Evolutionary conservation across 345 rosid species (phyloP).

Genomic region (Schrenkiella parvula): DNA sequence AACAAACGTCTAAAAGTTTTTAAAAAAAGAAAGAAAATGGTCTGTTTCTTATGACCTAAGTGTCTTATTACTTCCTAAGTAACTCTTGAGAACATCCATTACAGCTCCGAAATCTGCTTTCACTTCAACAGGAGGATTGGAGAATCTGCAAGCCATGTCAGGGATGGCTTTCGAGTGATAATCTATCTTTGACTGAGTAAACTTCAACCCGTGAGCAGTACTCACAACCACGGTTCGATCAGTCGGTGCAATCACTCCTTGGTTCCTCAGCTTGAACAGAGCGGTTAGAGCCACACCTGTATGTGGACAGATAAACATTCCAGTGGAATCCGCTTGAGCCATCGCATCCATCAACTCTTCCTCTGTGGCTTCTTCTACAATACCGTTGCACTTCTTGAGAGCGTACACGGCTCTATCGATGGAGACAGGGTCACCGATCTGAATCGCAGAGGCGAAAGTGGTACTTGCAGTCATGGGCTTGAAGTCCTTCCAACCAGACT

Average conservation of each 20-base stretch:
- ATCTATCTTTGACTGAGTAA: constrained; percentile 76
- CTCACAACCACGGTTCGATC: constrained; percentile 86
- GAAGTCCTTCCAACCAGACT: constrained; percentile 75
- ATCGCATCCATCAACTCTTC: constrained; percentile 94
- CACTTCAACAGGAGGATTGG: constrained; percentile 76
- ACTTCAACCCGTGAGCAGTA: constrained; percentile 93
- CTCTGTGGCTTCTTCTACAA: constrained; percentile 87
- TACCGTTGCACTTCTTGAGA: constrained; percentile 63
- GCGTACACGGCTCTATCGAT: constrained; percentile 89
- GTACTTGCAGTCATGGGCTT: constrained; percentile 61
- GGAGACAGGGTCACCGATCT: constrained; percentile 91
- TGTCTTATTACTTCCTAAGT: constrained; percentile 45
- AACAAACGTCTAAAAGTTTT: constrained; percentile 8
- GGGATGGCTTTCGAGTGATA: constrained; percentile 70
- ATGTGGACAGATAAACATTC: constrained; percentile 94
- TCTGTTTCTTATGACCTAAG: constrained; percentile 30
- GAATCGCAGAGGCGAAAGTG: constrained; percentile 91
- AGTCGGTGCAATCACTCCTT: constrained; percentile 60
- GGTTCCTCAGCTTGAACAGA: constrained; percentile 67
- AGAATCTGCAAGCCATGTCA: constrained; percentile 74
- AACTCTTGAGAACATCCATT: constrained; percentile 73
- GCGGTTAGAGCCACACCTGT: constrained; percentile 92
- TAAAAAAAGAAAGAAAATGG: neutral
- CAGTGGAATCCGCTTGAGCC: constrained; percentile 91
- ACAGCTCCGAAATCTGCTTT: constrained; percentile 81